Conservation (phyloP, 1,139 yeast species). For the Candida sanyaensis region DNA sequence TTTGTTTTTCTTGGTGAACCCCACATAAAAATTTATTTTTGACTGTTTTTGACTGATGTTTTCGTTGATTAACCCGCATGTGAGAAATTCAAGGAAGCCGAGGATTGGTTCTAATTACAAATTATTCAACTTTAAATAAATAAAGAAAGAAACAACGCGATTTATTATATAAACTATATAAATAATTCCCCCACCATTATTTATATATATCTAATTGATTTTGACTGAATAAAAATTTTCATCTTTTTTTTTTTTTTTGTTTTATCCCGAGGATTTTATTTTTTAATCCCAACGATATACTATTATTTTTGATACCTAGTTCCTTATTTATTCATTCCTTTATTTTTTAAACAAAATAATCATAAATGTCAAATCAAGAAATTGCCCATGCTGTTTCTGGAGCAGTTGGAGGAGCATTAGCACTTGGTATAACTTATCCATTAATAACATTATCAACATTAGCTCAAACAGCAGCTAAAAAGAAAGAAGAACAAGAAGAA, state of each 20-base stretch:
- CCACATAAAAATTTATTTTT: not conserved
- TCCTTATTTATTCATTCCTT: not conserved
- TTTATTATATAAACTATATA: not conserved
- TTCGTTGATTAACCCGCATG: not conserved
- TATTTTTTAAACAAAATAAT: not conserved
- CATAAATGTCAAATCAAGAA: slow-evolving; percentile 29
- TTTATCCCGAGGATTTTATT: not conserved
- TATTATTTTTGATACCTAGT: not conserved
- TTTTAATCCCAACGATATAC: not conserved
- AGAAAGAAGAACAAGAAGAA: slow-evolving; percentile 32
- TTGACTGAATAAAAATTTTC: not conserved
- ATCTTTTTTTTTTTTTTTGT: not conserved
- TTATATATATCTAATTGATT: too few relatives aligned
- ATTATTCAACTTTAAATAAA: not conserved
- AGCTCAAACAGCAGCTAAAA: slow-evolving; percentile 67
- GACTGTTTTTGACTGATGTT: not conserved
- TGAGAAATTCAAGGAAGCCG: not conserved
- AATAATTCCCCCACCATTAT: too few relatives aligned
- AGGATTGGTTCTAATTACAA: not conserved
- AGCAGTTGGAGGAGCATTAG: slow-evolving; percentile 88
- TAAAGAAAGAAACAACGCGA: not conserved
- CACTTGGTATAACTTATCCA: slow-evolving; percentile 86
- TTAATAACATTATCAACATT: slow-evolving; percentile 80
- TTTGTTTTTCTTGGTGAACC: not conserved
- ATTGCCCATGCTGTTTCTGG: slow-evolving; percentile 89